phyloP scores from a whole-genome alignment of 2,329 filamentous ascomycete genomes.

The Macrophomina pseudophaseolina region DNA sequence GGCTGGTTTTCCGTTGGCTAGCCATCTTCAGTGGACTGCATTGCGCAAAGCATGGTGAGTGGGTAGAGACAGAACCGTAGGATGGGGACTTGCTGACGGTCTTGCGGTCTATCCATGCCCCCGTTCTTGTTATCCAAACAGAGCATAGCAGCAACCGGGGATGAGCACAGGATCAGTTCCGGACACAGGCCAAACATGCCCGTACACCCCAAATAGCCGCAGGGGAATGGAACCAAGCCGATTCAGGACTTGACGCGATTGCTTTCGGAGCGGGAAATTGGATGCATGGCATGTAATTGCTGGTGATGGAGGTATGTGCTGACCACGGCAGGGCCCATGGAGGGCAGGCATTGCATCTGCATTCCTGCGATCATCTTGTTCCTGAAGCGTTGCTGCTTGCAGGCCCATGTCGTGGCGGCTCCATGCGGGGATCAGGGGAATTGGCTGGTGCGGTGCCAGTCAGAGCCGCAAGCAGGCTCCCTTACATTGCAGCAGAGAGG shows the following conservation, averaged over 20 bases:
- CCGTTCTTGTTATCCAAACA: conserved; percentile 8
- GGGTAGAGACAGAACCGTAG: neutral
- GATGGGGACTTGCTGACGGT: conserved; percentile 18
- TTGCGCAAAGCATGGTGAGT: neutral
- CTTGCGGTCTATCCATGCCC: conserved; percentile 7
- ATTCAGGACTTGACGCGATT: neutral
- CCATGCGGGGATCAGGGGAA: conserved; percentile 23
- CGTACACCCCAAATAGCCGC: conserved; percentile 9
- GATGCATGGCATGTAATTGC: neutral
- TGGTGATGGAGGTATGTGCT: neutral
- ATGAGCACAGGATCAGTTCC: neutral
- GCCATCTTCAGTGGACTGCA: conserved; percentile 10
- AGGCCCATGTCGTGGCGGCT: conserved; percentile 19
- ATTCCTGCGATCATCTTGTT: conserved; percentile 19
- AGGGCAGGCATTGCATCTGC: neutral
- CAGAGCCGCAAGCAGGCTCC: conserved; percentile 15
- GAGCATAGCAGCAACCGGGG: neutral
- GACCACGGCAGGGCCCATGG: conserved; percentile 1
- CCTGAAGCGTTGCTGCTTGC: conserved; percentile 24
- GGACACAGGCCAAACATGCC: neutral
- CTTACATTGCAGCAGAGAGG: conserved; percentile 6
- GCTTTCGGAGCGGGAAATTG: conserved; percentile 4
- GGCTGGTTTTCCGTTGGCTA: conserved; percentile 15
- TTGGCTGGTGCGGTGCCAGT: conserved; percentile 15
- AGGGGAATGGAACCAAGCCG: neutral